A percentile compares a stretch with the other conserved stretches of the same genome.
These are phyloP conservation scores for Flueggea neowawraea DNA, from an alignment of 441 rosid species.

Conservation along the genomic window DNA sequence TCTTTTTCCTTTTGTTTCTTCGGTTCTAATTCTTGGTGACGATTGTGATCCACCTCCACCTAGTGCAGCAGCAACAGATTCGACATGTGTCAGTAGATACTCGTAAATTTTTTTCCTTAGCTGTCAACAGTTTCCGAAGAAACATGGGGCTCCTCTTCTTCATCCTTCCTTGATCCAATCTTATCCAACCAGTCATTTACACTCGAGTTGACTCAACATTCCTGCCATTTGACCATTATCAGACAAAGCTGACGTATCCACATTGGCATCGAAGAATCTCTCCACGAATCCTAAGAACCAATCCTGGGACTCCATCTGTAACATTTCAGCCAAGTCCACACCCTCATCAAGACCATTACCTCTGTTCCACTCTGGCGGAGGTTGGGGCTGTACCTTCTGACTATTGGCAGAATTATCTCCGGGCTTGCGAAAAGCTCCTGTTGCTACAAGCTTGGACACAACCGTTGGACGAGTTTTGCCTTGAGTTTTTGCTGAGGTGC, in stretches of 20 bases:
- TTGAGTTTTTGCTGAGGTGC: constrained; percentile 41
- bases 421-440: constrained; percentile 60
- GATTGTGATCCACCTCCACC: constrained; percentile 62
- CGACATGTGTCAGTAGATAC: constrained; percentile 95
- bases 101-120: constrained; percentile 92
- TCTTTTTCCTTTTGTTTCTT: constrained; percentile 53
- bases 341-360: constrained; percentile 72
- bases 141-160: constrained; percentile 42
- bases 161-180: constrained; percentile 62
- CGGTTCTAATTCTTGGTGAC: constrained; percentile 31
- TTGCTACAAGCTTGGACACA: constrained; percentile 72
- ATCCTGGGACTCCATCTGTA: constrained; percentile 72
- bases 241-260: constrained; percentile 53
- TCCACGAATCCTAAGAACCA: constrained; percentile 95
- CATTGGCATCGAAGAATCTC: constrained; percentile 79
- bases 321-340: constrained; percentile 69
- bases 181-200: constrained; percentile 90
- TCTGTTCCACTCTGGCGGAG: constrained; percentile 66
- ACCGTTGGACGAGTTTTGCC: constrained; percentile 45
- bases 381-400: constrained; percentile 47
- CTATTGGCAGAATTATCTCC: constrained; percentile 37
- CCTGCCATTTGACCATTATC: constrained; percentile 87
- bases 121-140: constrained; percentile 58
- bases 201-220: constrained; percentile 76
- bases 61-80: constrained; percentile 94